Evolutionary conservation across 176 grass and related monocot species (phyloP).

Genomic region (Phoenix dactylifera): DNA sequence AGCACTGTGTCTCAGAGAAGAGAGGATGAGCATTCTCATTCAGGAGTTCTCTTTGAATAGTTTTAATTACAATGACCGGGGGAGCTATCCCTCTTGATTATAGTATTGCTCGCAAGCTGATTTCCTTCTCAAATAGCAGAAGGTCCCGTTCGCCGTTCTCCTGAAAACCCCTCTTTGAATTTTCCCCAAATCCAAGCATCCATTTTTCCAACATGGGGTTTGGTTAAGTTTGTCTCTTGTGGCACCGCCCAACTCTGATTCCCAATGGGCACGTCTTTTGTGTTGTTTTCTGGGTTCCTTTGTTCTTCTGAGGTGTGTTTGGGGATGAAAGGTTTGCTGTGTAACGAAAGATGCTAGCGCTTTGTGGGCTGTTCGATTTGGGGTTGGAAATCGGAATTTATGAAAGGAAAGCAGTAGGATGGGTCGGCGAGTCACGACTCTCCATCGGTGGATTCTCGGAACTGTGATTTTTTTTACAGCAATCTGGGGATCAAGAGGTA

Average conservation of each 20-base stretch:
- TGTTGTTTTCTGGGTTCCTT: constrained; percentile 2
- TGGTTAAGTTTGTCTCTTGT: constrained; percentile 21
- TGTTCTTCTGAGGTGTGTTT: not conserved
- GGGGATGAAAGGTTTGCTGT: constrained; percentile 2
- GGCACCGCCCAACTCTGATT: constrained; percentile 13
- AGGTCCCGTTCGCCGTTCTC: too few relatives aligned
- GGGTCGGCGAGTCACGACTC: constrained; percentile 19
- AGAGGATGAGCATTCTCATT: too few relatives aligned
- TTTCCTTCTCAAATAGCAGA: not conserved
- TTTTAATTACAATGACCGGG: too few relatives aligned
- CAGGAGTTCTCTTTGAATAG: too few relatives aligned
- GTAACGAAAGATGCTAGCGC: constrained; percentile 16
- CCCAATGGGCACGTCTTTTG: constrained; percentile 18
- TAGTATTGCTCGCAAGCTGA: not conserved
- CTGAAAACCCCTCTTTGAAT: constrained; percentile 11
- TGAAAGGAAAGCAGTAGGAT: constrained; percentile 14
- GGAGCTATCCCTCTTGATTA: not conserved
- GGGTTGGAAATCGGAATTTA: not conserved
- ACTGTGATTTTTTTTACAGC: constrained; percentile 6
- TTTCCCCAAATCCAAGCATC: not conserved
- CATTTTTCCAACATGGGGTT: constrained; percentile 15
- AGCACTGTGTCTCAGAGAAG: too few relatives aligned
- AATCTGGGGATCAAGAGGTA: constrained; percentile 59
- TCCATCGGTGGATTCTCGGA: constrained; percentile 32
- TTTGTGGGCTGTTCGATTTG: constrained; percentile 25